Conservation (phyloP, 306 rosid genomes). For the Morella rubra region DNA sequence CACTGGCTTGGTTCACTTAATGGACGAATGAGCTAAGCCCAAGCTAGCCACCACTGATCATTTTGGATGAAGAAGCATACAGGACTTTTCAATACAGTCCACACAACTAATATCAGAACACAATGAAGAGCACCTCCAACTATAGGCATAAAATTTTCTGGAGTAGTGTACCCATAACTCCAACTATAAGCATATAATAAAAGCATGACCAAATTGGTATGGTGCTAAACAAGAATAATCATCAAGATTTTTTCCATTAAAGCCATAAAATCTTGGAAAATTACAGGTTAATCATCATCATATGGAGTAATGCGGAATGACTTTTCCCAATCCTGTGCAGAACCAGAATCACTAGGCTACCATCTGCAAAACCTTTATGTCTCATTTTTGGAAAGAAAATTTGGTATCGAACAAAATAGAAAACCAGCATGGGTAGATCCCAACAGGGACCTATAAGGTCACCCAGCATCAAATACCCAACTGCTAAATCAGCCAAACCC, state of each 20-base stretch:
- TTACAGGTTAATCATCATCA: too few relatives aligned
- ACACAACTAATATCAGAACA: not conserved
- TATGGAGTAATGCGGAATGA: too few relatives aligned
- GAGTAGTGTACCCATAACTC: too few relatives aligned
- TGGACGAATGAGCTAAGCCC: not conserved
- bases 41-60: not conserved
- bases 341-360: too few relatives aligned
- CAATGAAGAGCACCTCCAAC: not conserved
- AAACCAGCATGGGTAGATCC: slow-evolving; percentile 6
- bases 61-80: not conserved
- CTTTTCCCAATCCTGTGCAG: too few relatives aligned
- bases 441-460: slow-evolving; percentile 1
- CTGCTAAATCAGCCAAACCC: not conserved
- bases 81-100: not conserved
- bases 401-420: not conserved
- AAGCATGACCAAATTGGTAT: too few relatives aligned
- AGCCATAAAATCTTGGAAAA: too few relatives aligned
- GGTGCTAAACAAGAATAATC: too few relatives aligned
- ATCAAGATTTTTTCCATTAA: too few relatives aligned
- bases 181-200: too few relatives aligned
- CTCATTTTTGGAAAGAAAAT: not conserved
- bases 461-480: slow-evolving; percentile 9
- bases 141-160: too few relatives aligned
- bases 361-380: too few relatives aligned
- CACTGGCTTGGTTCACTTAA: not conserved